Evolutionary conservation across 768 basidiomycete genomes (phyloP).

Genomic region (Epithele typhae): DNA sequence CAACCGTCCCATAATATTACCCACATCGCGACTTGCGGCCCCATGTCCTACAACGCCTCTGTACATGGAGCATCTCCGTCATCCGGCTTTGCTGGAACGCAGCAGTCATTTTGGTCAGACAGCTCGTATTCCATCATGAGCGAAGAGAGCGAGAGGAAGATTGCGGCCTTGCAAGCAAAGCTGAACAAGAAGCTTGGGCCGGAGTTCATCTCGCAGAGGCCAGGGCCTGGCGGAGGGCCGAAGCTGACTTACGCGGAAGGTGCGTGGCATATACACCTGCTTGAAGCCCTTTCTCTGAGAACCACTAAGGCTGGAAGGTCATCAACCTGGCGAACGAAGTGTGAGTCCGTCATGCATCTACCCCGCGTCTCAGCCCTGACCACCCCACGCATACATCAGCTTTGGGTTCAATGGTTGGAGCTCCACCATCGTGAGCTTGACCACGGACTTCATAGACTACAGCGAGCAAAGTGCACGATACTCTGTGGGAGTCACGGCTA

Average conservation of each 20-base stretch:
- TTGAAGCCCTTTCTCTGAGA: too few species aligned
- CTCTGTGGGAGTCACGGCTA: conserved; percentile 75
- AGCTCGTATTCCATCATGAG: conserved; percentile 40
- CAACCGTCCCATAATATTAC: conserved; percentile 24
- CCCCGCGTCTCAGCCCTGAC: too few species aligned
- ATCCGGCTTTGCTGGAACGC: conserved; percentile 21
- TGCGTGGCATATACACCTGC: conserved; percentile 89
- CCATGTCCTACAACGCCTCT: conserved; percentile 56
- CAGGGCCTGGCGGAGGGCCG: conserved; percentile 80
- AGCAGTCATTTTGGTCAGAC: conserved; percentile 9
- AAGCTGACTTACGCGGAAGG: conserved; percentile 95
- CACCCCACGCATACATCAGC: too few species aligned
- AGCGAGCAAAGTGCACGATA: conserved; percentile 62
- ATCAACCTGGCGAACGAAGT: conserved; percentile 98
- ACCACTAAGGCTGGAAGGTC: conserved; percentile 88
- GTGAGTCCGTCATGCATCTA: conserved; percentile 7
- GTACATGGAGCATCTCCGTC: conserved; percentile 46
- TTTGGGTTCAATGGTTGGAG: conserved; percentile 99
- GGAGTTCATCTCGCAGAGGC: conserved; percentile 85
- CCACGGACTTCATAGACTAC: conserved; percentile 76
- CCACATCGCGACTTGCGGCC: conserved; percentile 42
- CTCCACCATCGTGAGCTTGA: conserved; percentile 68
- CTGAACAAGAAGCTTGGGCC: conserved; percentile 89
- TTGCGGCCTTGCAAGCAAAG: conserved; percentile 74
- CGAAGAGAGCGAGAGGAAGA: conserved; percentile 59